Conservation (phyloP, 495 filamentous ascomycete genomes). For the Pyronema omphalodes region DNA sequence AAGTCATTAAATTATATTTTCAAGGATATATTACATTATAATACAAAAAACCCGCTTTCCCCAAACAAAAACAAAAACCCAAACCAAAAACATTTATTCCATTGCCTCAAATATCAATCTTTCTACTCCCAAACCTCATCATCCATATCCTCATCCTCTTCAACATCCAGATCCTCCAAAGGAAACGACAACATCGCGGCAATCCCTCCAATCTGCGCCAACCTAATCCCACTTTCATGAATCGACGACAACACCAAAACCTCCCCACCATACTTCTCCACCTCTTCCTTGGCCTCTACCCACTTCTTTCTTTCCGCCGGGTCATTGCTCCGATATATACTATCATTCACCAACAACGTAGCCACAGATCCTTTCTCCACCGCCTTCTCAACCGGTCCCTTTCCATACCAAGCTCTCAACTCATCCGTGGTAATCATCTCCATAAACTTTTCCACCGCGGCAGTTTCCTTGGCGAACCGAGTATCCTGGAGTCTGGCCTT, state of each 20-base stretch:
- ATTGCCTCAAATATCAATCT: too few relatives aligned
- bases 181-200: conserved; percentile 86
- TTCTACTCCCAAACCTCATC: conserved; percentile 1
- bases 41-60: too few relatives aligned
- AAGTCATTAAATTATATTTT: too few relatives aligned
- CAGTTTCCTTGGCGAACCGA: conserved; percentile 69
- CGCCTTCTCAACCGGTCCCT: conserved; percentile 65
- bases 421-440: conserved; percentile 68
- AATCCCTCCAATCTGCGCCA: conserved; percentile 72
- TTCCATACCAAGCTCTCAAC: conserved; percentile 80
- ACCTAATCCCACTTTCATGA: conserved; percentile 78
- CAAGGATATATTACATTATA: too few relatives aligned
- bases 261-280: conserved; percentile 78
- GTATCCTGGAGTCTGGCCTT: conserved; percentile 59
- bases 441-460: conserved; percentile 71
- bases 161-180: conserved; percentile 52
- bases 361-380: conserved; percentile 81
- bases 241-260: conserved; percentile 73
- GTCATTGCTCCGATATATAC: conserved; percentile 67
- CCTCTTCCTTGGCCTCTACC: conserved; percentile 74
- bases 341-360: conserved; percentile 66
- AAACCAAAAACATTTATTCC: too few relatives aligned
- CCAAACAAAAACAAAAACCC: too few relatives aligned
- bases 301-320: conserved; percentile 62
- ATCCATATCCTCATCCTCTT: conserved; percentile 37